A percentile compares a stretch with the other conserved stretches of the same genome.
Evolutionary conservation across 306 rosid species (phyloP).

Genomic region (Cyclanthera cordifolia): DNA sequence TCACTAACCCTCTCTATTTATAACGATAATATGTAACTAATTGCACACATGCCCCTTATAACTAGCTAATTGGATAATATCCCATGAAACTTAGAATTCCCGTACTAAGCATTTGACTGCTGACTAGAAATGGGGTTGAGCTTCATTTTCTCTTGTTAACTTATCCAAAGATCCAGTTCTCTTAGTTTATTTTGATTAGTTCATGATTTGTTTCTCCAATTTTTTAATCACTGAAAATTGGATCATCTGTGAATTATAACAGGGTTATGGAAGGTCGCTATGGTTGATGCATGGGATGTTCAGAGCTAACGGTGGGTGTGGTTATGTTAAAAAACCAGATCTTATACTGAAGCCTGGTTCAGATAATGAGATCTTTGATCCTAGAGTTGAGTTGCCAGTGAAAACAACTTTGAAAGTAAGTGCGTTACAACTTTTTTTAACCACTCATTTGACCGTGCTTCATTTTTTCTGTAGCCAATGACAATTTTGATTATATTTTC

Average conservation of each 20-base stretch:
- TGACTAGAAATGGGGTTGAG: conserved; percentile 1
- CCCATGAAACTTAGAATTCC: neutral
- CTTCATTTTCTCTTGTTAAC: neutral
- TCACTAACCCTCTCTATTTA: too few relatives aligned
- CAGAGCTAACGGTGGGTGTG: conserved; percentile 86
- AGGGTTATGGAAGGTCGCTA: conserved; percentile 94
- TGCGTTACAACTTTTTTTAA: conserved; percentile 4
- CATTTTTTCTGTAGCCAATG: neutral
- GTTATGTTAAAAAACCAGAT: conserved; percentile 90
- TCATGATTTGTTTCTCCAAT: conserved; percentile 6
- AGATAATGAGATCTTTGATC: conserved; percentile 56
- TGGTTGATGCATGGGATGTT: conserved; percentile 99
- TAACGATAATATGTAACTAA: too few relatives aligned
- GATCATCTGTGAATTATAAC: conserved; percentile 18
- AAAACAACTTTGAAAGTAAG: conserved; percentile 68
- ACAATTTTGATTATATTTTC: conserved; percentile 13
- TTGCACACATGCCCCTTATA: too few relatives aligned
- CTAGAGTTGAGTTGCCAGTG: conserved; percentile 41
- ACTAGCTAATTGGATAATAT: neutral
- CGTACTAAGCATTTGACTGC: neutral
- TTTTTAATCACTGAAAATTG: conserved; percentile 1
- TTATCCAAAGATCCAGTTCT: neutral
- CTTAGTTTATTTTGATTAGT: neutral
- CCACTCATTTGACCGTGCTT: conserved; percentile 12
- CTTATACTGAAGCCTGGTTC: conserved; percentile 42